A percentile compares a stretch with the other conserved stretches of the same genome.
These are phyloP conservation scores for Tetradesmus obliquus DNA, from an alignment of 139 green algal species.

Conservation along the genomic window DNA sequence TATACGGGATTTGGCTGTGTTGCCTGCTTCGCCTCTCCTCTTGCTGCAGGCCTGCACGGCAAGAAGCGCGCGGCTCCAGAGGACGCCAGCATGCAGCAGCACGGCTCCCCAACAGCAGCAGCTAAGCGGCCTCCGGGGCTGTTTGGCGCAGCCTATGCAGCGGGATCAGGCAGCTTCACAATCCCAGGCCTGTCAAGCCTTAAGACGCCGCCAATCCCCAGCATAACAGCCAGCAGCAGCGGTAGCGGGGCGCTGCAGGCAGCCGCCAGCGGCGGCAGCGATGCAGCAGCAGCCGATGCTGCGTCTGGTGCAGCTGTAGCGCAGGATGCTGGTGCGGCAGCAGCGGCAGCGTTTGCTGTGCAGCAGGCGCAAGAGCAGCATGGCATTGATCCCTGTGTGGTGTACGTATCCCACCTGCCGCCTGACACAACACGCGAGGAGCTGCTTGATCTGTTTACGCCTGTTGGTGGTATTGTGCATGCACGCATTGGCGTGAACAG, in stretches of 20 bases:
- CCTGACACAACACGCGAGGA: background rate
- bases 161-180: background rate
- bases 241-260: background rate
- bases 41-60: constrained; percentile 19
- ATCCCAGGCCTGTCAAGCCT: background rate
- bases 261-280: background rate
- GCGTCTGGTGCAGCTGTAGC: background rate
- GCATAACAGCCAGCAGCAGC: background rate
- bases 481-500: background rate
- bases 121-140: background rate
- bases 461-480: background rate
- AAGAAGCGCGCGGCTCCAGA: constrained; percentile 27
- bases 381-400: background rate
- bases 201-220: background rate
- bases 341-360: background rate
- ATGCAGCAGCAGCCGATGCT: background rate
- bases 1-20: no score
- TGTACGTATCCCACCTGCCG: constrained; percentile 1
- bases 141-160: background rate
- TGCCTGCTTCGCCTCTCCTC: background rate
- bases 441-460: background rate
- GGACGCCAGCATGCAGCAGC: background rate
- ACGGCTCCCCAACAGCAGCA: background rate
- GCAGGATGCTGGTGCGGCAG: background rate
- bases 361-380: background rate